A percentile compares a stretch with the other conserved stretches of the same genome.
Evolutionary conservation across 2,329 filamentous ascomycete genomes (phyloP).

Genomic region (Fusarium vanettenii): DNA sequence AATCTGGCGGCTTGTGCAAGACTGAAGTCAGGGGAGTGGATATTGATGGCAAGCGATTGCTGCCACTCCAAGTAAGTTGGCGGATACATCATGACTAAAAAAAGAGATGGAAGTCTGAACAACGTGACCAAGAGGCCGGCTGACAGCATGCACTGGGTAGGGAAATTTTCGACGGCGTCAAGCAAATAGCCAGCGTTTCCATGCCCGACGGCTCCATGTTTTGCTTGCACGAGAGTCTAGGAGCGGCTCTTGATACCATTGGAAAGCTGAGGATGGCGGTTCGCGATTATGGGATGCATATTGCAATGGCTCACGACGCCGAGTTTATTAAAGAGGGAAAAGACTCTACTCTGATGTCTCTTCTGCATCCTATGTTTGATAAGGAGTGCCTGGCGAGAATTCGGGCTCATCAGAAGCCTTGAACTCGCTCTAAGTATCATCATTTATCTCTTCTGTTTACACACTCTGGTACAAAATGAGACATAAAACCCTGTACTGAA

Average conservation of each 20-base stretch:
- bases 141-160: background rate
- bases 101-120: no score
- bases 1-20: conserved; percentile 7
- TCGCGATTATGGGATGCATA: conserved; percentile 8
- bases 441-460: no score
- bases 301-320: conserved; percentile 21
- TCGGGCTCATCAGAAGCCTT: background rate
- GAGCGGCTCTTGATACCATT: conserved; percentile 1
- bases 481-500: background rate
- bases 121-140: no score
- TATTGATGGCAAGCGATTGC: conserved; percentile 12
- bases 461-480: background rate
- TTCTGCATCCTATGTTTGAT: conserved; percentile 19
- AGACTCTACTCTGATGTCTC: background rate
- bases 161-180: conserved; percentile 3
- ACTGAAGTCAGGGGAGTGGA: background rate
- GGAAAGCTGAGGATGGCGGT: conserved; percentile 3
- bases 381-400: background rate
- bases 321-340: conserved; percentile 15
- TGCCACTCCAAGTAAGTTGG: conserved; percentile 12
- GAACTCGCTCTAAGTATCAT: background rate
- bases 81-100: background rate
- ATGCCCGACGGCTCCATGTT: conserved; percentile 6
- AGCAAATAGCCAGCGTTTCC: background rate
- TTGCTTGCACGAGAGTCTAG: conserved; percentile 9